A percentile compares a stretch with the other conserved stretches of the same genome.
These are phyloP conservation scores for Fusarium devonianum DNA, from an alignment of 2,329 filamentous ascomycete species.

Conservation along the genomic window DNA sequence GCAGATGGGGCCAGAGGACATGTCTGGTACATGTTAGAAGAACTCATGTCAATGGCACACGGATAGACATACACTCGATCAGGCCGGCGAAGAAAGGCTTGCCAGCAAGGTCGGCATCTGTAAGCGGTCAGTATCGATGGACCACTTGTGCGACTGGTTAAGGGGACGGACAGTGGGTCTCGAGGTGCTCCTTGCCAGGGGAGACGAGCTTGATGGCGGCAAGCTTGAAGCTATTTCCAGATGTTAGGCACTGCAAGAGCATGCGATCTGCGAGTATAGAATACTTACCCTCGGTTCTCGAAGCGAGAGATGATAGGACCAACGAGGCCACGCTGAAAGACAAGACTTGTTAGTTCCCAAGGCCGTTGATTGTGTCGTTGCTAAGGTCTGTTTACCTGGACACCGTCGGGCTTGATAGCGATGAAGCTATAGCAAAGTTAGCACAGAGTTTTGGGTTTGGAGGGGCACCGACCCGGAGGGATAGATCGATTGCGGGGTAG, in stretches of 20 bases:
- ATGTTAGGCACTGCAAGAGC: constrained; percentile 21
- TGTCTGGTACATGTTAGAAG: constrained; percentile 67
- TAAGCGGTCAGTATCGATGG: constrained; percentile 41
- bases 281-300: constrained; percentile 85
- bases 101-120: constrained; percentile 83
- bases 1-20: constrained; percentile 94
- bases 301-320: constrained; percentile 98
- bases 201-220: constrained; percentile 94
- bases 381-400: constrained; percentile 74
- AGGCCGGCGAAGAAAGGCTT: constrained; percentile 98
- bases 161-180: constrained; percentile 80
- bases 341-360: constrained; percentile 36
- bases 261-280: constrained; percentile 18
- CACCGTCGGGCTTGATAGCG: constrained; percentile 99
- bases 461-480: constrained; percentile 27
- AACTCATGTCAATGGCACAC: neutral
- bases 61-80: constrained; percentile 75
- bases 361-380: neutral
- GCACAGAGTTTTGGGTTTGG: constrained; percentile 24
- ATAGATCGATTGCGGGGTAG: constrained; percentile 45
- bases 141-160: constrained; percentile 9
- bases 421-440: constrained; percentile 78
- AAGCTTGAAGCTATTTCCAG: constrained; percentile 83
- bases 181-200: constrained; percentile 92
- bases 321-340: constrained; percentile 85